Evolutionary conservation across 2,329 filamentous ascomycete genomes (phyloP).

Genomic region (Mycosphaerella sp.): DNA sequence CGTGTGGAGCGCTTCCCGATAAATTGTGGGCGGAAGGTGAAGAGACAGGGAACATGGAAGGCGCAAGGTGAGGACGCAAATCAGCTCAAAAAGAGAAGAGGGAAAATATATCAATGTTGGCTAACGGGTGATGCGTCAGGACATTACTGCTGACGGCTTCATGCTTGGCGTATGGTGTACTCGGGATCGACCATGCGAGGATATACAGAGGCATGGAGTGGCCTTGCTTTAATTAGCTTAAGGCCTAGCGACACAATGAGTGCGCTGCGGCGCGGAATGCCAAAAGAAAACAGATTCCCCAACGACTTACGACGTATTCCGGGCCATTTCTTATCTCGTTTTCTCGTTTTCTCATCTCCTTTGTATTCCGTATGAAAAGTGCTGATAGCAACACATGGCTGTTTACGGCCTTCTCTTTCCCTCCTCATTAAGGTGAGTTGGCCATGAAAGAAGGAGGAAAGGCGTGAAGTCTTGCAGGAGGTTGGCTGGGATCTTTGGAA

Average conservation of each 20-base stretch:
- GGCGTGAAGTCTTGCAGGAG: slow-evolving; percentile 19
- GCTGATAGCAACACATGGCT: slow-evolving; percentile 14
- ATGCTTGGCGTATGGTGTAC: slow-evolving; percentile 10
- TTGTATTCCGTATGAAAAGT: not conserved
- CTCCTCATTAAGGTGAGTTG: slow-evolving; percentile 20
- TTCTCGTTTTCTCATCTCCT: not conserved
- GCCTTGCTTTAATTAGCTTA: slow-evolving; percentile 5
- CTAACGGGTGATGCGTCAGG: not conserved
- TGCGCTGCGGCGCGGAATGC: slow-evolving; percentile 8
- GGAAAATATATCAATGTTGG: not conserved
- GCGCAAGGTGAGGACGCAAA: not conserved
- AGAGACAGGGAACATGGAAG: not conserved
- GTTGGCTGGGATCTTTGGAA: slow-evolving; percentile 34
- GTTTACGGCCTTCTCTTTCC: slow-evolving; percentile 30
- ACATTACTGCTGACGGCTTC: slow-evolving; percentile 11
- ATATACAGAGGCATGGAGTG: slow-evolving; percentile 3
- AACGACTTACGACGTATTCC: not conserved
- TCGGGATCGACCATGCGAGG: slow-evolving; percentile 2
- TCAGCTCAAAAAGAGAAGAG: not conserved
- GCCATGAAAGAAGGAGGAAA: slow-evolving; percentile 32
- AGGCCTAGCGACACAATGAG: slow-evolving; percentile 9
- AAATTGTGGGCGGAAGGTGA: slow-evolving; percentile 28
- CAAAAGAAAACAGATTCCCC: slow-evolving; percentile 1
- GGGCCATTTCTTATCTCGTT: not conserved
- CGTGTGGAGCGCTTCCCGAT: slow-evolving; percentile 75